Conservation (phyloP, 805 yeast genomes). For the Pichia cephalocereana region DNA sequence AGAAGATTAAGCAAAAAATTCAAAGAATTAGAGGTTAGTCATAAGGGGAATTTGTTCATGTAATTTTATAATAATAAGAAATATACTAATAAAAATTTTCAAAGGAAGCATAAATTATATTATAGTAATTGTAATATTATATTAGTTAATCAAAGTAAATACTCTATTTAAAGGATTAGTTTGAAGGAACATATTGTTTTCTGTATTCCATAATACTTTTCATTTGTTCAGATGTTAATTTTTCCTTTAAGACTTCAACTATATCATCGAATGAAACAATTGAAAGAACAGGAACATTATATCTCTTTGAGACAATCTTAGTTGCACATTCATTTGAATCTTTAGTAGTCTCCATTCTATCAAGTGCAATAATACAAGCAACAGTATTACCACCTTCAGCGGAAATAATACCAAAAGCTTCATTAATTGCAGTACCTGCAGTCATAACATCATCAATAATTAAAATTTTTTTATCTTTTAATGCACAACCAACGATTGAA, state of each 20-base stretch:
- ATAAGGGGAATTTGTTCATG: not conserved
- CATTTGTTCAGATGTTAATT: slow-evolving; percentile 50
- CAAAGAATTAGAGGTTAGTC: slow-evolving; percentile 44
- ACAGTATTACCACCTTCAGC: slow-evolving; percentile 63
- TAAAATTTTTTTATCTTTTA: slow-evolving; percentile 63
- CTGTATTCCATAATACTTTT: slow-evolving; percentile 52
- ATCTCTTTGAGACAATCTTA: slow-evolving; percentile 61
- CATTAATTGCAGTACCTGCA: slow-evolving; percentile 96
- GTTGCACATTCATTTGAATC: slow-evolving; percentile 69
- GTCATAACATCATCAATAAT: slow-evolving; percentile 97
- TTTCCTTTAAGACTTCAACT: slow-evolving; percentile 45
- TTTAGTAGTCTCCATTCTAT: slow-evolving; percentile 84
- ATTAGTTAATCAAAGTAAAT: too few species aligned
- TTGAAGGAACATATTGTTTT: slow-evolving; percentile 35
- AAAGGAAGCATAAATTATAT: not conserved
- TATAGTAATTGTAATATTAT: too few species aligned
- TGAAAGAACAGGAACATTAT: slow-evolving; percentile 73
- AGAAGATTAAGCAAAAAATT: slow-evolving; percentile 39
- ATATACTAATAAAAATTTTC: not conserved
- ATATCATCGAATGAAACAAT: slow-evolving; percentile 75
- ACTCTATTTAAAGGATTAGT: not conserved
- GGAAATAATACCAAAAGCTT: slow-evolving; percentile 75
- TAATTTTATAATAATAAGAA: not conserved
- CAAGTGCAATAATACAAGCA: slow-evolving; percentile 86
- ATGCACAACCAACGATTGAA: slow-evolving; percentile 73